phyloP scores from a whole-genome alignment of 2,329 filamentous ascomycete species.

The Pestalotiopsis sp. region DNA sequence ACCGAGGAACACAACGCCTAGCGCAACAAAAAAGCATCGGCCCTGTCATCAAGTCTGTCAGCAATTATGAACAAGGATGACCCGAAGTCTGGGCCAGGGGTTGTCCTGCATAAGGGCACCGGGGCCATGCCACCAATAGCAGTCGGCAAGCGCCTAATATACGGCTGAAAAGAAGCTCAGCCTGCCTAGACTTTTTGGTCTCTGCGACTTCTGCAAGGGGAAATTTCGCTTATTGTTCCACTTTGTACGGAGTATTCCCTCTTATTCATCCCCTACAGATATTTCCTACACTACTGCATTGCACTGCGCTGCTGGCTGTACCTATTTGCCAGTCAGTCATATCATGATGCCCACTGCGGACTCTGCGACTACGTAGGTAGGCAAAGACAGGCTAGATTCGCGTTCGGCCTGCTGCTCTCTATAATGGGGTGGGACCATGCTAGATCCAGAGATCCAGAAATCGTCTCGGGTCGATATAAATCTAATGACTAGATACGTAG shows the following conservation, averaged over 20 bases:
- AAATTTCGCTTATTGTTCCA: background rate
- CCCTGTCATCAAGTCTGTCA: too few relatives aligned
- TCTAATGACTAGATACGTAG: background rate
- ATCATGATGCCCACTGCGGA: background rate
- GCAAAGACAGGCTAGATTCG: background rate
- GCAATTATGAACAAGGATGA: background rate
- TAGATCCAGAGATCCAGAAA: background rate
- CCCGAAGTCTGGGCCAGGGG: background rate
- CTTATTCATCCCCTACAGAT: too few relatives aligned
- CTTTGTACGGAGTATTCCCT: background rate
- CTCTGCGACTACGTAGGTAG: background rate
- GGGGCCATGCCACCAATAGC: background rate
- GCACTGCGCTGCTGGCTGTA: too few relatives aligned
- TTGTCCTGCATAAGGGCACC: background rate
- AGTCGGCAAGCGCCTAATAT: background rate
- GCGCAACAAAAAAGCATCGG: too few relatives aligned
- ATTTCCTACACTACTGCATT: too few relatives aligned
- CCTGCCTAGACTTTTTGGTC: background rate
- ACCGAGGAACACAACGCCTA: too few relatives aligned
- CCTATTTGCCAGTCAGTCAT: background rate
- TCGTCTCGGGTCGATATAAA: background rate
- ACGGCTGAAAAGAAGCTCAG: constrained; percentile 8
- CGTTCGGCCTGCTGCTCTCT: background rate
- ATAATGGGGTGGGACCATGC: background rate
- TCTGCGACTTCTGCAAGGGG: constrained; percentile 5